Base-by-base conservation (phyloP, 2,329 filamentous ascomycete species). In the Cryphonectria carpinicola region DNA sequence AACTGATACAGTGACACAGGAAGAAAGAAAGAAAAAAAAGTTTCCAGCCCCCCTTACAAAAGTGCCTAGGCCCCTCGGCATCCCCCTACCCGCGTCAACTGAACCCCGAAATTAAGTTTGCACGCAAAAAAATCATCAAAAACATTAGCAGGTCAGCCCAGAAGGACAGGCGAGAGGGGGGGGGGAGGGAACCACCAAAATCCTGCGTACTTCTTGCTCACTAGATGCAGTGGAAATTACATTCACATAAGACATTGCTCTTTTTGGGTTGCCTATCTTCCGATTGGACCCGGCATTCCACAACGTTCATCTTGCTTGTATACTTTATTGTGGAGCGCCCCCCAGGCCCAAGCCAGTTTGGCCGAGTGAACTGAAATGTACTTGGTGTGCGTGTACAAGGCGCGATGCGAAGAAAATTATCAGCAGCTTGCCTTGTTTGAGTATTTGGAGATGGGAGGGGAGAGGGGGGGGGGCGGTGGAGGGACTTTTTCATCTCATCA, bases 41-140 rank as follows among this genome's bases (percentile, higher is more conserved):
- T 52, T 37, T 14, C 43, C 41, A 52, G 62, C 63, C 63, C 63
- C 63, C 63, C 19, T n/a, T n/a, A 28, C 63, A 54, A 65, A 65
- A 46, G 58, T 37, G 32, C 58, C 28, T 46, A 25, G 32, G 10
- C 32, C 28, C 39, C 52, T 49, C 37, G 17, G 8, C 37, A 10
- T 62, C 35, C 25, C 22, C 61, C 39, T 7, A 8, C 37, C 37
- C 6, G 7, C 37, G 1, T 37, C 37, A 64, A 41, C n/a, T 25
- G 22, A 25, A 6, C 19, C 61, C 37, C 61, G 61, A 64, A 46
- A 64, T 64, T 64, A 64, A 43, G 39, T 43, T 64, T 64, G 25
- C 61, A 46, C 41, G 32, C 32, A 32, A 41, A 8, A 8, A n/a
- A 11, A n/a, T n/a, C 17, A n/a, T 41, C 13, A 13, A 37, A 37